Conservation (phyloP, 768 basidiomycete genomes). For the Tricholoma bakamatsutake region DNA sequence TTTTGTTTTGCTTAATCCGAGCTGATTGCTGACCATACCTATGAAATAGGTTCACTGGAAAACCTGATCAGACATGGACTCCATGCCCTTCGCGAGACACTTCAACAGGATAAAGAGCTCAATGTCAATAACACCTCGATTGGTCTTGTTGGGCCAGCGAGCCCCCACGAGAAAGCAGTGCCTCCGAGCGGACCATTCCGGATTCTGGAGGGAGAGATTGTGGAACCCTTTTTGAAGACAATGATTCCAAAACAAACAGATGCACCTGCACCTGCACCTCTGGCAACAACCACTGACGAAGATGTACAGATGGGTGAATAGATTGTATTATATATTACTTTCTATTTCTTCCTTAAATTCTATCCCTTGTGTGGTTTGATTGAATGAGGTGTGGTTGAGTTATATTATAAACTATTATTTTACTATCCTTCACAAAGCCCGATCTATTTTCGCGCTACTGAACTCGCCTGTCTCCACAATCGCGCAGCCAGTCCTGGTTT, state of each 20-base stretch:
- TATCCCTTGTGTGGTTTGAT: background rate
- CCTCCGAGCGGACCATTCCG: conserved; percentile 64
- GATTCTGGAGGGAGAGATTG: conserved; percentile 78
- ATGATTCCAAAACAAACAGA: conserved; percentile 69
- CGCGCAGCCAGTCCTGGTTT: conserved; percentile 62
- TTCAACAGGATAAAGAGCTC: conserved; percentile 98
- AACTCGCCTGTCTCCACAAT: conserved; percentile 41
- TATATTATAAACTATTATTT: background rate
- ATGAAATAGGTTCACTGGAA: conserved; percentile 64
- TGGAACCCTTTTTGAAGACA: conserved; percentile 67
- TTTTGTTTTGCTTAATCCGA: background rate
- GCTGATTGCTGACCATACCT: background rate
- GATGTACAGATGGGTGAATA: conserved; percentile 86
- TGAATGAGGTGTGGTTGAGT: conserved; percentile 3
- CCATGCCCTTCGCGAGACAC: conserved; percentile 90
- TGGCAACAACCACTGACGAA: conserved; percentile 47
- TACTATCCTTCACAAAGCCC: background rate
- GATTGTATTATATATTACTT: conserved; percentile 10
- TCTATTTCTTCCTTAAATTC: background rate
- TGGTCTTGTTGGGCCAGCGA: conserved; percentile 79
- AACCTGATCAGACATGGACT: conserved; percentile 90
- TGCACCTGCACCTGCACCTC: conserved; percentile 31
- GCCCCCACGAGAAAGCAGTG: conserved; percentile 47
- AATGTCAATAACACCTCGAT: conserved; percentile 91
- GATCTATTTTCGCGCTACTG: background rate